These are phyloP conservation scores for Haberlea rhodopensis DNA, from an alignment of 257 asterid species.

Conservation along the genomic window DNA sequence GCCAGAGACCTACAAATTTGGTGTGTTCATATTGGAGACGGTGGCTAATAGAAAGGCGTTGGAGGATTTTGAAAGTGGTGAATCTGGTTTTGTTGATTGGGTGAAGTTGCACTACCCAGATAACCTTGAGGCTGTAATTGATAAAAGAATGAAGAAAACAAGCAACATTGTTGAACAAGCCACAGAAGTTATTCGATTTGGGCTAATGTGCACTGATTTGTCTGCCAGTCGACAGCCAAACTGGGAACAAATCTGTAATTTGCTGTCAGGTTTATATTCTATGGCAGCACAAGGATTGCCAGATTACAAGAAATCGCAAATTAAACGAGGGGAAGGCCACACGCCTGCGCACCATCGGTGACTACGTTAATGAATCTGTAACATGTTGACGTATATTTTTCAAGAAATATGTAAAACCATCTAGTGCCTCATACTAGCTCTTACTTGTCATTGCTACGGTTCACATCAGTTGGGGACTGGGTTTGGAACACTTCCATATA, in stretches of 20 bases:
- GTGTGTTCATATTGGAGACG: constrained; percentile 45
- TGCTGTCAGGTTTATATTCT: constrained; percentile 27
- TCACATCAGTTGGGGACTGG: too few species aligned
- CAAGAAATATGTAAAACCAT: not conserved
- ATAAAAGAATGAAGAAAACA: constrained; percentile 44
- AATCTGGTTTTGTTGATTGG: constrained; percentile 43
- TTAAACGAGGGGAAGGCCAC: constrained; percentile 18
- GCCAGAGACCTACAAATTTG: constrained; percentile 41
- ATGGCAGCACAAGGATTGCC: constrained; percentile 3
- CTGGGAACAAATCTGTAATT: constrained; percentile 38
- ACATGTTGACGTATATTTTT: too few species aligned
- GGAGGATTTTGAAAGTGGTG: constrained; percentile 34
- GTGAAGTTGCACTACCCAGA: constrained; percentile 37
- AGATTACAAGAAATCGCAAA: constrained; percentile 11
- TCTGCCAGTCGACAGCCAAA: constrained; percentile 35
- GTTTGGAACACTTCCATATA: too few species aligned
- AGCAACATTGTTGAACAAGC: constrained; percentile 30
- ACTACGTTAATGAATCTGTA: not conserved
- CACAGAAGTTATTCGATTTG: constrained; percentile 32
- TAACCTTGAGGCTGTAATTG: constrained; percentile 39
- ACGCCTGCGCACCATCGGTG: constrained; percentile 27
- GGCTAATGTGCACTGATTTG: constrained; percentile 46
- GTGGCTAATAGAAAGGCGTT: constrained; percentile 34
- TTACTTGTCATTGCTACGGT: not conserved
- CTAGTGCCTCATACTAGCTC: not conserved